Conservation (phyloP, 2,329 filamentous ascomycete species). For the Diplodia corticola region DNA sequence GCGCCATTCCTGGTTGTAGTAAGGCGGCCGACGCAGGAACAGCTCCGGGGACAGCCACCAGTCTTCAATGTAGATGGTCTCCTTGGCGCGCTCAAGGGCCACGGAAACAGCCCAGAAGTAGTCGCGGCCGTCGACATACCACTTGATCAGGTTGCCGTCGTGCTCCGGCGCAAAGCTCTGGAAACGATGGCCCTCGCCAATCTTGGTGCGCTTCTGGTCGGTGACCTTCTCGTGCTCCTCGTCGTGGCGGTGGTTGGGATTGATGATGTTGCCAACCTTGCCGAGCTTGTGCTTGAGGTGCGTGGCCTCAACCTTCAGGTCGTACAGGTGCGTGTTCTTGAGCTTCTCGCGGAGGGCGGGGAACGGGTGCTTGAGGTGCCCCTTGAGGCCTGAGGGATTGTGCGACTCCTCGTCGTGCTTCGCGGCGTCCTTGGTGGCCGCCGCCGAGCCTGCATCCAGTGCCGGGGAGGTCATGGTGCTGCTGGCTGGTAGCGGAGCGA, state of each 20-base stretch:
- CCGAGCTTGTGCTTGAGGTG: slow-evolving; percentile 64
- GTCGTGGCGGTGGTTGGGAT: slow-evolving; percentile 87
- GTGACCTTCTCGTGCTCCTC: slow-evolving; percentile 85
- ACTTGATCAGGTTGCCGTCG: slow-evolving; percentile 85
- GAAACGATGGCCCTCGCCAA: slow-evolving; percentile 76
- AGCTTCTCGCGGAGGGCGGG: slow-evolving; percentile 46
- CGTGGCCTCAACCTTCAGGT: slow-evolving; percentile 54
- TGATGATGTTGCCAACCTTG: slow-evolving; percentile 70
- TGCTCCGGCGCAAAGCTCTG: slow-evolving; percentile 87
- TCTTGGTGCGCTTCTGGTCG: slow-evolving; percentile 74
- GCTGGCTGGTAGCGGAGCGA: not conserved
- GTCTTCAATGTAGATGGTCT: slow-evolving; percentile 93
- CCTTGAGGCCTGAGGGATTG: slow-evolving; percentile 20
- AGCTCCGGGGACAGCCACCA: slow-evolving; percentile 95
- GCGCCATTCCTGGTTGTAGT: slow-evolving; percentile 79
- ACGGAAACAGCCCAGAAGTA: slow-evolving; percentile 93
- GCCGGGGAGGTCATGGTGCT: slow-evolving; percentile 19
- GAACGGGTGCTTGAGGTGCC: slow-evolving; percentile 39
- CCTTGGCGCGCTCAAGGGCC: slow-evolving; percentile 84
- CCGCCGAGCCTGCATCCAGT: not conserved
- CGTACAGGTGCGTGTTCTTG: slow-evolving; percentile 49
- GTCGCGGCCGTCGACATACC: slow-evolving; percentile 94
- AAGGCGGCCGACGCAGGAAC: slow-evolving; percentile 81
- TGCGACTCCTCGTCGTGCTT: slow-evolving; percentile 22
- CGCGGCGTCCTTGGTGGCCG: not conserved